Evolutionary conservation across 2,329 filamentous ascomycete genomes (phyloP), one percentile per base, ranked within the genome.

Genomic region (Phaeosphaeriaceae sp.): DNA sequence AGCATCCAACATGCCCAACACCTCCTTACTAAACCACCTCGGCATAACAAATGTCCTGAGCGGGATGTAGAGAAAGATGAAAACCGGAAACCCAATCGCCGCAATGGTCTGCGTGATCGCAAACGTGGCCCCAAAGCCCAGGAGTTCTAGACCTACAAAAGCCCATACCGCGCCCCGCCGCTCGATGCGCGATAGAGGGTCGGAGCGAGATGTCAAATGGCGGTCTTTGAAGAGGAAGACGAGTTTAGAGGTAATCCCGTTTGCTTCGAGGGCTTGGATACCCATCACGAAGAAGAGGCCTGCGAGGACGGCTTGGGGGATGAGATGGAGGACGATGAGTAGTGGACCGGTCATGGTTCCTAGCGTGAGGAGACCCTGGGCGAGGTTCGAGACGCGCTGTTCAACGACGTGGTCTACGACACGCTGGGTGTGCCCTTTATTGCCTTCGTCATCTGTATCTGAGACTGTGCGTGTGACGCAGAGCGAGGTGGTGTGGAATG

Each of bases 211-310:
- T 10, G 82, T 78, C 60, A 86, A 84, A 1, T 80, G 75, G 3
- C 68, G 69, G 64, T 87, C 84, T 10, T 71, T 74, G 26, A 80
- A 68, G 28, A 85, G 78, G 74, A 81, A 86, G 32, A 85, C 61
- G 0, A 85, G 61, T 62, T 86, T 86, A 4, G 79, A 67, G 0
- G 83, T 80, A 57, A 87, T 86, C 63, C 83, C 82, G 72, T 86
- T 86, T 21, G 78, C 80, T 61, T 83, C 79, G 44, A 87, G 82
- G 2, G 80, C 73, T 67, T 82, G 78, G 67, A 82, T 82, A 22
- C 85, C 85, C 63, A 87, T 84, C 24, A 86, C 82, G 73, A 87
- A 87, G 78, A 87, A 87, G 1, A 87, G 79, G 7, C 85, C 85
- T 3, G 81, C 82, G 59, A 88, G 83, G 0, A 87, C 79, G 1